Conservation (phyloP, 176 grass and related monocot species). For the Aegilops bicornis region DNA sequence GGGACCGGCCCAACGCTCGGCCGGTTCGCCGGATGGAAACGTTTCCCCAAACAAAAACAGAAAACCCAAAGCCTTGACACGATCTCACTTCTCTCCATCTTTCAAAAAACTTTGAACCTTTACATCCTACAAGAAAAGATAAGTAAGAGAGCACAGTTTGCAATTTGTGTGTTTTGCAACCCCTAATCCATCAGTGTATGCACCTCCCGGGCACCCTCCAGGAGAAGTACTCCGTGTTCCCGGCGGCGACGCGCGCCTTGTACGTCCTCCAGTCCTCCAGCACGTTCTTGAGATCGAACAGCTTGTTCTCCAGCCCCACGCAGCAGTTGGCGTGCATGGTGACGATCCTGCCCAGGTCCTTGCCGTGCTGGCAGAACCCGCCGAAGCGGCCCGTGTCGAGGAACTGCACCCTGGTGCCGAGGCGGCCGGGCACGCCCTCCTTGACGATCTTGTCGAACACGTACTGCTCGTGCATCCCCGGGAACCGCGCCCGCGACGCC, state of each 20-base stretch:
- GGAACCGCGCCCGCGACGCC: slow-evolving; percentile 35
- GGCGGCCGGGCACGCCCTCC: slow-evolving; percentile 29
- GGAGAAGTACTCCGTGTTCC: slow-evolving; percentile 25
- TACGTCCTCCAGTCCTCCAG: slow-evolving; percentile 65
- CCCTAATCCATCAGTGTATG: slow-evolving; percentile 44
- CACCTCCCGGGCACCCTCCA: slow-evolving; percentile 61
- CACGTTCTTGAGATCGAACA: slow-evolving; percentile 63
- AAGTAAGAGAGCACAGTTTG: too few relatives aligned
- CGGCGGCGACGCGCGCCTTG: neutral
- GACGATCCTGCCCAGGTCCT: slow-evolving; percentile 46
- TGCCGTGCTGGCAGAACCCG: slow-evolving; percentile 56
- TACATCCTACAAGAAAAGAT: too few relatives aligned
- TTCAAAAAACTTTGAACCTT: too few relatives aligned
- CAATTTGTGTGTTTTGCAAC: neutral
- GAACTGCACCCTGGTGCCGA: slow-evolving; percentile 53
- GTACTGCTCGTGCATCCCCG: slow-evolving; percentile 62
- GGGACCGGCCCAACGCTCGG: too few relatives aligned
- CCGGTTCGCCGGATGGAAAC: too few relatives aligned
- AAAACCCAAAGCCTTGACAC: too few relatives aligned
- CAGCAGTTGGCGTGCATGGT: slow-evolving; percentile 87
- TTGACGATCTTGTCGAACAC: slow-evolving; percentile 79
- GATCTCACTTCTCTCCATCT: too few relatives aligned
- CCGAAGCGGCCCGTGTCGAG: slow-evolving; percentile 59
- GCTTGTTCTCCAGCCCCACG: slow-evolving; percentile 54
- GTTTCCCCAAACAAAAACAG: too few relatives aligned